phyloP scores from a whole-genome alignment of 805 yeast genomes.

The Monosporozyma solicola region DNA sequence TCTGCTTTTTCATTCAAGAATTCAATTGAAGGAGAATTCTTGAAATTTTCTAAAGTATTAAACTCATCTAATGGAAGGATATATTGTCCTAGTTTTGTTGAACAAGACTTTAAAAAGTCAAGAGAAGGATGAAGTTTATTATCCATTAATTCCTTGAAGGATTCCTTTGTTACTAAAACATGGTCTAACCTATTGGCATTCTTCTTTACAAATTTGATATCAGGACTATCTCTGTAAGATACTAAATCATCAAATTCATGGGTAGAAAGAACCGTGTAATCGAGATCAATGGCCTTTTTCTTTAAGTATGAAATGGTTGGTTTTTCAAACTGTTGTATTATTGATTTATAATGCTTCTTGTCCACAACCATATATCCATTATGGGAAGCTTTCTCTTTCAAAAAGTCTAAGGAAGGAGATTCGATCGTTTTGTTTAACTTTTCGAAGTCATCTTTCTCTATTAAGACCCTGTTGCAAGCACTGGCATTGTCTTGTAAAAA shows the following conservation, averaged over 20 bases:
- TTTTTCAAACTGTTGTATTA: neutral
- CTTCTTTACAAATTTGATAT: constrained; percentile 9
- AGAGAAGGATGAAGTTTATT: neutral
- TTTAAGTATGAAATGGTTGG: constrained; percentile 12
- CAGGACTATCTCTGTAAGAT: constrained; percentile 5
- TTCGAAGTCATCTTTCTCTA: neutral
- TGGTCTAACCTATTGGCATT: neutral
- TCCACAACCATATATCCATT: neutral
- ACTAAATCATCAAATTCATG: neutral
- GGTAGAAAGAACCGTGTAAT: constrained; percentile 4
- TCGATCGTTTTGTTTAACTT: constrained; percentile 1
- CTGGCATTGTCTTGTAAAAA: constrained; percentile 9
- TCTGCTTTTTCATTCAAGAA: neutral
- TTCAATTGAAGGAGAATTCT: constrained; percentile 1
- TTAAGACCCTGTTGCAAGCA: neutral
- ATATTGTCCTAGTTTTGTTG: neutral
- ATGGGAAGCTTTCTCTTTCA: constrained; percentile 8
- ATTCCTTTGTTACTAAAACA: neutral
- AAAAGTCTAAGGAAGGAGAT: constrained; percentile 2
- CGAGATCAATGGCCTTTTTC: constrained; percentile 1
- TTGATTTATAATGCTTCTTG: neutral
- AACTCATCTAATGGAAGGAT: neutral
- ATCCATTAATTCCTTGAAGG: neutral
- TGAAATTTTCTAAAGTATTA: neutral
- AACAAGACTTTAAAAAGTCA: neutral